These are phyloP conservation scores for Scutellaria minor DNA, from an alignment of 257 asterid species.

Conservation along the genomic window DNA sequence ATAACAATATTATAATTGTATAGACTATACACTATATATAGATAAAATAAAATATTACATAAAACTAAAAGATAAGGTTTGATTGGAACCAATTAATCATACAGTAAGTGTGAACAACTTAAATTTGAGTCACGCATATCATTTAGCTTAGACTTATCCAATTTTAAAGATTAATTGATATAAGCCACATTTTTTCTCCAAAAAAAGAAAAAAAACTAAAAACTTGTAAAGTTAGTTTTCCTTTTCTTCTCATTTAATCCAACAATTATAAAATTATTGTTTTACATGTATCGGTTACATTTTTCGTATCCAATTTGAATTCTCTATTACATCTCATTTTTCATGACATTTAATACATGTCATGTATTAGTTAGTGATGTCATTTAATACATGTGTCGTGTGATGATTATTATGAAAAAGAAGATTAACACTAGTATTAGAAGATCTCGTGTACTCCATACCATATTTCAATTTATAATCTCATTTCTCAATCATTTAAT, in stretches of 20 bases:
- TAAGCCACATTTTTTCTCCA: no score
- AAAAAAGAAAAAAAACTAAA: no score
- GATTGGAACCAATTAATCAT: slow-evolving; percentile 25
- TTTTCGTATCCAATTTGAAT: neutral
- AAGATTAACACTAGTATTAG: no score
- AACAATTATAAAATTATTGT: neutral
- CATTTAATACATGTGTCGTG: no score
- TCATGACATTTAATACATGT: neutral
- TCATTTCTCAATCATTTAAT: no score
- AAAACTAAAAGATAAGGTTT: neutral
- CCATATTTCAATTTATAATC: no score
- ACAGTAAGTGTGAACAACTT: slow-evolving; percentile 10
- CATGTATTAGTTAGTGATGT: no score
- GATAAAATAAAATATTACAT: neutral
- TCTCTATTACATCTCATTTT: no score
- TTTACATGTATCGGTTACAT: neutral
- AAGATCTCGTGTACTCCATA: no score
- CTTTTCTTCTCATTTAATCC: neutral
- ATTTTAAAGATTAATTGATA: neutral
- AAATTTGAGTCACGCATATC: neutral
- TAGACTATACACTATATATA: neutral
- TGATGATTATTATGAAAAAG: no score
- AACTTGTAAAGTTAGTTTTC: no score
- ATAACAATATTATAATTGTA: neutral
- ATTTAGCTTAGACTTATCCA: neutral